Conservation (phyloP, 306 rosid genomes). For the Quercus variabilis region DNA sequence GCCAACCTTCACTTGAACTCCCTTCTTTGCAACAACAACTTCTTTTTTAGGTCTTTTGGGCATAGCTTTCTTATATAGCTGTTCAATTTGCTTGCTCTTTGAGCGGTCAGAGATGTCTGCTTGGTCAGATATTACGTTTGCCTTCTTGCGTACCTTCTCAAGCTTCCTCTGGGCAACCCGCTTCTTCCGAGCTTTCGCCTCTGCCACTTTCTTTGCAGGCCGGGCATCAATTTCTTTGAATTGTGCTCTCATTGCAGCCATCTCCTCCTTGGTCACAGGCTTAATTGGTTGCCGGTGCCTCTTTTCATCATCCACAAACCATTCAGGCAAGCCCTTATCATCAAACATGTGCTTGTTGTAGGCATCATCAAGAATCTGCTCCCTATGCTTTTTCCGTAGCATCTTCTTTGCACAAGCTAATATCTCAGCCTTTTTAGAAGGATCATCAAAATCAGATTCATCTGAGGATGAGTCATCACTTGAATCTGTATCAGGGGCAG, state of each 20-base stretch:
- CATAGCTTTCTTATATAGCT: conserved; percentile 61
- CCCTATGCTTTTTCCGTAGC: conserved; percentile 73
- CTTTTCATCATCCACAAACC: conserved; percentile 89
- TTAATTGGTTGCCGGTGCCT: conserved; percentile 60
- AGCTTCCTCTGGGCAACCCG: conserved; percentile 77
- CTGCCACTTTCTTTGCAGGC: conserved; percentile 61
- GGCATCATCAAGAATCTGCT: conserved; percentile 70
- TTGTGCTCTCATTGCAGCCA: conserved; percentile 80
- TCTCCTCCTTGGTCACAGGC: conserved; percentile 84
- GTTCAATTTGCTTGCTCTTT: conserved; percentile 82
- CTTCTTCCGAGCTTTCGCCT: conserved; percentile 74
- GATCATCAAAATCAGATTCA: conserved; percentile 49
- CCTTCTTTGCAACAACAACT: conserved; percentile 94
- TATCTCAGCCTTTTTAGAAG: conserved; percentile 62
- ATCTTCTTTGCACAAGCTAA: conserved; percentile 82
- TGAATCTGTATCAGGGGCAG: conserved; percentile 80
- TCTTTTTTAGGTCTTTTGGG: conserved; percentile 82
- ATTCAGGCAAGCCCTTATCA: conserved; percentile 75
- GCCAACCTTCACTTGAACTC: conserved; percentile 73
- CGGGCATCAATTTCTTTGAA: conserved; percentile 78
- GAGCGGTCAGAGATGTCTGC: conserved; percentile 80
- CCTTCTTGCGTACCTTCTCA: conserved; percentile 92
- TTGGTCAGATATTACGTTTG: conserved; percentile 87
- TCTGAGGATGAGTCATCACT: conserved; percentile 74
- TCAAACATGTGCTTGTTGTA: conserved; percentile 81